Conservation (phyloP, 208 protist genomes). For the Wallacemonas sp. region DNA sequence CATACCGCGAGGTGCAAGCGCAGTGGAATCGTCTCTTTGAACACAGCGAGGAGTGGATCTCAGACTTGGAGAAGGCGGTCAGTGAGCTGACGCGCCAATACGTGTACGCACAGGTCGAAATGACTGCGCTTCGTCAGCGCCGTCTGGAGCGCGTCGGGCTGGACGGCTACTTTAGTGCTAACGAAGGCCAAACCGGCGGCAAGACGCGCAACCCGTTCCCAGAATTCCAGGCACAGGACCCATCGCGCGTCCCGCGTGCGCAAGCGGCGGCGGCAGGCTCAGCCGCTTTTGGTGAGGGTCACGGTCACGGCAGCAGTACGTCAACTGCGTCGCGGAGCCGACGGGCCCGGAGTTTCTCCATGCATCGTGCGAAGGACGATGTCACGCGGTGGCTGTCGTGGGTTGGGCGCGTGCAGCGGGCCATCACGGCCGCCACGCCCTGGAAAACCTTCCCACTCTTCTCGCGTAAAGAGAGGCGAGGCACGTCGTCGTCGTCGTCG, state of each 20-base stretch:
- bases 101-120: conserved; percentile 50
- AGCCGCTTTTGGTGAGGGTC: background rate
- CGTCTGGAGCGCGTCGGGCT: conserved; percentile 36
- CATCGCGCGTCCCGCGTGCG: background rate
- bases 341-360: conserved; percentile 7
- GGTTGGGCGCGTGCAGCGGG: background rate
- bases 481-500: background rate
- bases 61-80: conserved; percentile 33
- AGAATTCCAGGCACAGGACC: conserved; percentile 5
- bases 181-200: background rate
- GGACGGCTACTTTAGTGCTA: conserved; percentile 18
- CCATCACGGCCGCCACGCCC: background rate
- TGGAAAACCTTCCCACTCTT: background rate
- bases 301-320: too few species aligned
- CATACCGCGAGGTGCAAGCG: background rate
- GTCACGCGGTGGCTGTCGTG: conserved; percentile 2
- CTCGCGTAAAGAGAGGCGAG: background rate
- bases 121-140: conserved; percentile 46
- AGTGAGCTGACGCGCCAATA: conserved; percentile 54
- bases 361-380: background rate
- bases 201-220: conserved; percentile 6
- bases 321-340: background rate
- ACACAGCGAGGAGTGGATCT: conserved; percentile 23
- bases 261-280: background rate
- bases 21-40: conserved; percentile 7